Conservation (phyloP, 306 rosid species). For the Astragalus membranaceus region DNA sequence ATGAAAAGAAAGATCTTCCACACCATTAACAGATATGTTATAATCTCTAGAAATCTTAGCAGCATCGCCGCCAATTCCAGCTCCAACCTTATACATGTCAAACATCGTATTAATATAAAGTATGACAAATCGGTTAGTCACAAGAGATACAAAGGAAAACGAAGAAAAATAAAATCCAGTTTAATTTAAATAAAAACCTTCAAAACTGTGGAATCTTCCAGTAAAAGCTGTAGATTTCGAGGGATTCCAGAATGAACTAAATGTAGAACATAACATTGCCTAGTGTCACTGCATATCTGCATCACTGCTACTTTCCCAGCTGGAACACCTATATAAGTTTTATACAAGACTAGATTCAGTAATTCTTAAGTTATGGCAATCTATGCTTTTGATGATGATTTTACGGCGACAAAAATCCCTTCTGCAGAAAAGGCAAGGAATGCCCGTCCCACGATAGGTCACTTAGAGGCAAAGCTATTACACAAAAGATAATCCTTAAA, state of each 20-base stretch:
- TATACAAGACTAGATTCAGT: conserved; percentile 7
- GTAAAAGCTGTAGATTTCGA: conserved; percentile 51
- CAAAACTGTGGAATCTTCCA: conserved; percentile 55
- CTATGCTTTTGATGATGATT: conserved; percentile 1
- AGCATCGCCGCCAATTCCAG: conserved; percentile 62
- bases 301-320: conserved; percentile 81
- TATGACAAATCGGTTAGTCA: background rate
- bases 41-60: conserved; percentile 67
- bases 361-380: background rate
- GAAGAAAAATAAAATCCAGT: background rate
- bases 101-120: background rate
- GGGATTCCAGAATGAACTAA: conserved; percentile 84
- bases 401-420: background rate
- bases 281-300: conserved; percentile 65
- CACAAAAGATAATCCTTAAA: conserved; percentile 1
- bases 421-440: background rate
- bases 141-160: background rate
- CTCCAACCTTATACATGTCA: conserved; percentile 61
- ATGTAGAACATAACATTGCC: conserved; percentile 73
- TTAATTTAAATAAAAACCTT: conserved; percentile 47
- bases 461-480: background rate
- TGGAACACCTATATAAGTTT: conserved; percentile 54
- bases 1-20: conserved; percentile 58
- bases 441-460: background rate
- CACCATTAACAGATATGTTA: conserved; percentile 52